Conservation (phyloP, 2,329 filamentous ascomycete species). For the Calonectria naviculata region DNA sequence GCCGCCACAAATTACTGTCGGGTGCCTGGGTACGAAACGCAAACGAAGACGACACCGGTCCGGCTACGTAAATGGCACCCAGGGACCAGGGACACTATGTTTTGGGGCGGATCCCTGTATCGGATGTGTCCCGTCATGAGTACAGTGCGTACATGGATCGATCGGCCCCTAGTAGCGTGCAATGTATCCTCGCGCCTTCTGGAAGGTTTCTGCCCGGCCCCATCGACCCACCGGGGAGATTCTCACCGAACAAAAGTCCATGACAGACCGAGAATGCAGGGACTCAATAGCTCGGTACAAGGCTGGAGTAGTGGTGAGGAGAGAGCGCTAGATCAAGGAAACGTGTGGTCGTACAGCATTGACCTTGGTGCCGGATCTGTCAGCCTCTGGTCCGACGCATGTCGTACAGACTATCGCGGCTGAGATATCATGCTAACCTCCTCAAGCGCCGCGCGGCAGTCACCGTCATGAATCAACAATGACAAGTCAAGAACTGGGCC, state of each 20-base stretch:
- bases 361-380: conserved; percentile 1
- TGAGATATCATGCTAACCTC: neutral
- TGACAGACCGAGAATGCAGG: conserved; percentile 29
- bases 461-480: neutral
- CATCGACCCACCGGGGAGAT: conserved; percentile 31
- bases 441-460: neutral
- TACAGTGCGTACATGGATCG: conserved; percentile 28
- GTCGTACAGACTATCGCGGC: neutral
- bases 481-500: neutral
- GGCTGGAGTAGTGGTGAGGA: conserved; percentile 17
- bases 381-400: neutral
- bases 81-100: conserved; percentile 16
- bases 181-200: conserved; percentile 37
- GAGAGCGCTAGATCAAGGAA: conserved; percentile 2
- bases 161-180: conserved; percentile 21
- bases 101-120: conserved; percentile 18
- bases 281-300: conserved; percentile 8
- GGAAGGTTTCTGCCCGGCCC: conserved; percentile 41
- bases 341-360: neutral
- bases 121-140: conserved; percentile 4
- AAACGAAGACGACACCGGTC: conserved; percentile 24
- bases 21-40: conserved; percentile 27
- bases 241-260: conserved; percentile 30
- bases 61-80: conserved; percentile 12
- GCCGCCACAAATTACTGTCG: conserved; percentile 30